Conservation (phyloP, 2,329 filamentous ascomycete genomes). For the Xylariaceae sp. region DNA sequence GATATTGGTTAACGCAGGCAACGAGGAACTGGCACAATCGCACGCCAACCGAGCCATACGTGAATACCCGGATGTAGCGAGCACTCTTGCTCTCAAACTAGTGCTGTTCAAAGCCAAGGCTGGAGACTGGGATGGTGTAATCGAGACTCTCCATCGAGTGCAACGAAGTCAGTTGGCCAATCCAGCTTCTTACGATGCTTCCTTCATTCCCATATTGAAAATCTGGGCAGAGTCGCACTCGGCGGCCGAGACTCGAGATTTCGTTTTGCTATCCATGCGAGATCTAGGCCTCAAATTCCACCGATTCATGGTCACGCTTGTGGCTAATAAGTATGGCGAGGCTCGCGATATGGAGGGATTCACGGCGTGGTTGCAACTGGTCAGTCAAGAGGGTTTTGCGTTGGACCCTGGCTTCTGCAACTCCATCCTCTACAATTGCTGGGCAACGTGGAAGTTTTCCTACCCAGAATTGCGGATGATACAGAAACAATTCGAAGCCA, state of each 20-base stretch:
- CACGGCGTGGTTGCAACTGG: constrained; percentile 38
- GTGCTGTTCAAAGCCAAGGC: constrained; percentile 34
- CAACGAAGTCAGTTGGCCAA: constrained; percentile 6
- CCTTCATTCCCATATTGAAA: constrained; percentile 37
- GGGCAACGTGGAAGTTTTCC: constrained; percentile 34
- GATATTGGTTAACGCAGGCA: constrained; percentile 34
- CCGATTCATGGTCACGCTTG: constrained; percentile 36
- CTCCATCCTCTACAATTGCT: constrained; percentile 36
- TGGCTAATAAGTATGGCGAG: constrained; percentile 40
- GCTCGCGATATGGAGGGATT: constrained; percentile 36
- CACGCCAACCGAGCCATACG: constrained; percentile 29
- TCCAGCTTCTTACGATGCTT: constrained; percentile 26
- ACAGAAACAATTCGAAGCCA: constrained; percentile 30
- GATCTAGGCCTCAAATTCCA: constrained; percentile 34
- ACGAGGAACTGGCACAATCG: constrained; percentile 28
- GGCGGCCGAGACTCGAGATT: constrained; percentile 36
- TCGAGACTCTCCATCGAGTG: constrained; percentile 30
- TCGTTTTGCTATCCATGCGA: constrained; percentile 34
- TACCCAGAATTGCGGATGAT: constrained; percentile 34
- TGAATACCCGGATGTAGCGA: constrained; percentile 24
- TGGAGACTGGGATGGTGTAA: constrained; percentile 39
- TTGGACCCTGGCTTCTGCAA: constrained; percentile 36
- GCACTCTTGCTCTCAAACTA: constrained; percentile 34
- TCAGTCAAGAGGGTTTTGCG: constrained; percentile 33
- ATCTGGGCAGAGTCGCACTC: constrained; percentile 36